Evolutionary conservation across 768 basidiomycete species (phyloP), one percentile per base, ranked within the genome.

Genomic region (Russula griseocarnosa): DNA sequence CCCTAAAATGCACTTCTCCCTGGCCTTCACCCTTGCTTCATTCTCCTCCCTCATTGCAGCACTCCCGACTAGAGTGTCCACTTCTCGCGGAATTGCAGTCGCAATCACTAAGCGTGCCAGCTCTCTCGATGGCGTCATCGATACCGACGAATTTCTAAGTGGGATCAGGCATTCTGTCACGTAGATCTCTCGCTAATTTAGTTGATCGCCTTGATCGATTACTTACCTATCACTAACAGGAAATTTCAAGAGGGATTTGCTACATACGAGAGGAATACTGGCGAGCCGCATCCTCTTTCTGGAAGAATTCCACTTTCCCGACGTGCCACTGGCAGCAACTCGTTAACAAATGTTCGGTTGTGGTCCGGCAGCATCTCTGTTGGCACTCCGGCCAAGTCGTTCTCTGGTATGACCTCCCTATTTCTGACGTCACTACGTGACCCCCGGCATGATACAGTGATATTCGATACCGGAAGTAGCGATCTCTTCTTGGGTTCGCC

Each of bases 391-490:
- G 5, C 44, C 3, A 26, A 49, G 22, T 6, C 32, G 3, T 67
- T 58, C 66, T 46, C 42, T 10, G 57, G 62, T 51, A 32, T 52
- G 40, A 34, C 14, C 36, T 3, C 22, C 34, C 24, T 36, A 10
- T 20, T 5, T n/a, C 9, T 28, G 9, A 13, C 65, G 82, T 36
- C 76, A 70, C 8, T 76, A 76, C 20, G 54, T 73, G n/a, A 70
- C 38, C n/a, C n/a, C 81, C 58, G 16, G 26, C 36, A 38, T 22
- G 5, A 34, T 32, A 22, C 52, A 58, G 71, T 81, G 61, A 76
- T 78, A 65, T 79, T 80, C 58, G 79, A 80, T 68, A 79, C 71
- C 1, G 72, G 71, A 7, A 70, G 67, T 52, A 66, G 67, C 58
- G 69, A 78, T 65, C 61, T 78, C 57, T 69, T 74, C 69, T 66